Percentiles rank a stretch among this genome's conserved stretches.
phyloP scores from a whole-genome alignment of 2,329 filamentous ascomycete species.

The Ascochyta lentis region DNA sequence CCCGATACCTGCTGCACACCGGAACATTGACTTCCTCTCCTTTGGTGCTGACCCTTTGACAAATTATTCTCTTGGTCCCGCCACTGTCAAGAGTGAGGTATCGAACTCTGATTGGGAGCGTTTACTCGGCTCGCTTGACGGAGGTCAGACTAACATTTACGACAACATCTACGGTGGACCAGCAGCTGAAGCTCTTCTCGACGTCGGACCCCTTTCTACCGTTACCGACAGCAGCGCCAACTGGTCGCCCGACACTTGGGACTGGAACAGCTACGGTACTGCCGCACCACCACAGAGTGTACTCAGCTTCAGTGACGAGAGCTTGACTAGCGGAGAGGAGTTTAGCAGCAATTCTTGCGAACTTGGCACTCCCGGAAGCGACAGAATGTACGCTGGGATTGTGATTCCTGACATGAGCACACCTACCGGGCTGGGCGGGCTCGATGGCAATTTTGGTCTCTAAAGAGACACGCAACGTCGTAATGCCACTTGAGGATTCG shows the following conservation, averaged over 20 bases:
- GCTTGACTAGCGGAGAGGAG: slow-evolving; percentile 60
- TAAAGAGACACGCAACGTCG: slow-evolving; percentile 19
- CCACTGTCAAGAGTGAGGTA: slow-evolving; percentile 55
- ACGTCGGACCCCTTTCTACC: slow-evolving; percentile 39
- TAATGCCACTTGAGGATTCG: neutral
- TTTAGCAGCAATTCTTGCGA: slow-evolving; percentile 43
- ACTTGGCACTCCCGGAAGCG: slow-evolving; percentile 39
- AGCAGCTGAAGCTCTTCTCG: slow-evolving; percentile 50
- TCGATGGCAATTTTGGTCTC: slow-evolving; percentile 52
- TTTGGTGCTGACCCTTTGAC: slow-evolving; percentile 51
- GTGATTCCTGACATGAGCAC: slow-evolving; percentile 46
- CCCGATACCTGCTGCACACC: slow-evolving; percentile 34
- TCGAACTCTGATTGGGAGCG: slow-evolving; percentile 81
- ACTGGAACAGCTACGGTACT: slow-evolving; percentile 35
- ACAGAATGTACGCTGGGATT: slow-evolving; percentile 44
- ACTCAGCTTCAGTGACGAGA: slow-evolving; percentile 66
- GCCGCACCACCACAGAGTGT: slow-evolving; percentile 58
- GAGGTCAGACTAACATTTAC: slow-evolving; percentile 82
- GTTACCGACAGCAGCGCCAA: slow-evolving; percentile 36
- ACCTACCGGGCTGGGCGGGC: slow-evolving; percentile 39
- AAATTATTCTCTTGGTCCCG: slow-evolving; percentile 39
- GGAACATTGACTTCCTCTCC: slow-evolving; percentile 58
- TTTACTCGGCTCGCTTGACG: slow-evolving; percentile 79
- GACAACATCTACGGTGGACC: slow-evolving; percentile 79
- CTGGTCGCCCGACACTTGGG: slow-evolving; percentile 49